Conservation (phyloP, 306 rosid genomes). For the Prunus padus region DNA sequence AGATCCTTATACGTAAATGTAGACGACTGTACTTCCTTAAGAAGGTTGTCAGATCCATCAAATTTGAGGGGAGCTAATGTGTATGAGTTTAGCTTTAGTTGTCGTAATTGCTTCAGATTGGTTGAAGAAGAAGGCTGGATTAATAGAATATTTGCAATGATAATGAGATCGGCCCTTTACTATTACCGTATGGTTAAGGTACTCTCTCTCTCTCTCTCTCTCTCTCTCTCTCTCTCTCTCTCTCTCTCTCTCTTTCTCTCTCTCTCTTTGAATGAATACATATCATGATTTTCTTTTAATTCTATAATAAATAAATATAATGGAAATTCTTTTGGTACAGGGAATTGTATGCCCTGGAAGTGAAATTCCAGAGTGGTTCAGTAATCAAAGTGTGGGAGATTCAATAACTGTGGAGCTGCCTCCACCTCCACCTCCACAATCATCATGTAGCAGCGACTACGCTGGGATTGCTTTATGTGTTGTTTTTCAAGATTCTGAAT, state of each 20-base stretch:
- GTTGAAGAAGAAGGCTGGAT: background rate
- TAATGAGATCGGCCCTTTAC: background rate
- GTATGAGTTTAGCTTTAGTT: background rate
- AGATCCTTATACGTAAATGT: accelerated
- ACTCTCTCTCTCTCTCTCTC: background rate
- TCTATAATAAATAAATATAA: background rate
- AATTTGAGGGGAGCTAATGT: background rate
- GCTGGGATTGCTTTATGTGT: background rate
- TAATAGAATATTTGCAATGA: background rate
- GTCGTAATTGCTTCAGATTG: slow-evolving; percentile 2
- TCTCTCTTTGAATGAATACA: background rate
- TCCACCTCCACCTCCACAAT: too few relatives aligned
- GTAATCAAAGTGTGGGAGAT: background rate
- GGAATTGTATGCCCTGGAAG: background rate
- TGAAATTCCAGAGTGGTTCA: slow-evolving; percentile 20
- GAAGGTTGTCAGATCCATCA: background rate
- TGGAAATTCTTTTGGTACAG: too few relatives aligned
- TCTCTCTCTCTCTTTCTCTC: too few relatives aligned
- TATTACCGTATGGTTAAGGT: accelerated
- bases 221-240: too few relatives aligned
- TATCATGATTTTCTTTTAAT: too few relatives aligned
- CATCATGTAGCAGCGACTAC: background rate
- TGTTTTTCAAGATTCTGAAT: too few relatives aligned
- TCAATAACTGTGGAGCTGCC: background rate
- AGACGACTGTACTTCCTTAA: background rate